Base-by-base conservation (phyloP, 257 asterid genomes). In the Solanum neorickii region DNA sequence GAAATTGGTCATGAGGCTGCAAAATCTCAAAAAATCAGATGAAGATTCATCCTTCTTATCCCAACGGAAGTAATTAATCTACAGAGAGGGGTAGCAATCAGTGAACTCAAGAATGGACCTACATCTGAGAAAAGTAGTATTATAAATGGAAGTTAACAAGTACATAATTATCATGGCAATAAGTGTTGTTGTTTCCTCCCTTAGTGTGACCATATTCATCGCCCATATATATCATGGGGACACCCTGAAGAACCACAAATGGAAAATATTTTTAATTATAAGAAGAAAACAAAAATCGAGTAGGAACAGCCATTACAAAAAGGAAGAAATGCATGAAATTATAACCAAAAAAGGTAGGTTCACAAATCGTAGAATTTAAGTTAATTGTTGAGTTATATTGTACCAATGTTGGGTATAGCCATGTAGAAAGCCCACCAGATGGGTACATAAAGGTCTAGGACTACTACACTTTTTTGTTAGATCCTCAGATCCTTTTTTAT, bases 131-230 rank as follows among this genome's bases (percentile, higher is more conserved):
- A 70, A 74, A 47, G 41, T 44, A 56, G 62, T 27, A 44, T 78
- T 41, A 33, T 41, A 18, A 82, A 37, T 65, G 82, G 85, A 18
- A 42, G 59, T 44, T 88, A 89, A 87, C 73, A 15, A 80, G 87
- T 95, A 96, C 98, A 87, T 90, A 93, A 87, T 96, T 97, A 91
- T 97, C 98, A 35, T 95, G 99, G 94, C 99, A 97, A 90, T 97
- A 96, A 21, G 98, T 93, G 87, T 97, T 97, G 95, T 97, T 97
- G 93, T 97, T 97, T 89, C 99, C 99, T 73, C 99, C 98, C 92
- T 97, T 97, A 10, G 99, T 94, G 91, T 97, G 99, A 83, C 98
- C 99, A 87, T 96, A 97, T 88, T 97, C 99, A 89, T 95, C 99
- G 9, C 99, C 99, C 99, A 97, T 97, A 87, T 91, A 89, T 90